These are phyloP conservation scores for Calophaca sinica DNA, from an alignment of 306 rosid genomes.

Conservation along the genomic window DNA sequence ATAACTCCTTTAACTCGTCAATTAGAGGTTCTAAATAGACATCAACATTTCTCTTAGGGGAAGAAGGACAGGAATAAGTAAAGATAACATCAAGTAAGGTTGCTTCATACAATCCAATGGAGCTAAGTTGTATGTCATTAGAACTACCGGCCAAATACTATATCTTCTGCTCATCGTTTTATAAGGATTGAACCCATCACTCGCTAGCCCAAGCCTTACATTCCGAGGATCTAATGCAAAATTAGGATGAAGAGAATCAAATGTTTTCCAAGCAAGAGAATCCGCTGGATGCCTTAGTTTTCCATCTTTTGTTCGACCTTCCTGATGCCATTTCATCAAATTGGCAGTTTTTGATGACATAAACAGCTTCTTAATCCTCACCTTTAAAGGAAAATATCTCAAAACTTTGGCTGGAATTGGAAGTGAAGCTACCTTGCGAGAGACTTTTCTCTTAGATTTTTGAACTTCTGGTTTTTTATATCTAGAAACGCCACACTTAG, in stretches of 20 bases:
- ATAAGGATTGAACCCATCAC: too few relatives aligned
- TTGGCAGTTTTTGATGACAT: slow-evolving; percentile 2
- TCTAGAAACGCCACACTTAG: not conserved
- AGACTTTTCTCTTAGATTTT: not conserved
- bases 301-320: too few relatives aligned
- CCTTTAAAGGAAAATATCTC: slow-evolving; percentile 7
- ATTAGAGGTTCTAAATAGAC: not conserved
- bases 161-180: too few relatives aligned
- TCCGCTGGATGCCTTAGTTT: too few relatives aligned
- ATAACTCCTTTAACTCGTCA: not conserved
- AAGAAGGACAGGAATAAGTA: slow-evolving; percentile 1
- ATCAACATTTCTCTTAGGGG: not conserved
- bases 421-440: not conserved
- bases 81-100: slow-evolving; percentile 5
- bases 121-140: not conserved
- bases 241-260: too few relatives aligned
- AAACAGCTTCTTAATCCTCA: not conserved
- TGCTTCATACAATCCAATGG: slow-evolving; percentile 5
- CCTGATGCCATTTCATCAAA: too few relatives aligned
- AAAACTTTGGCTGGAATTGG: slow-evolving; percentile 1
- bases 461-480: not conserved
- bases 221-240: too few relatives aligned
- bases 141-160: too few relatives aligned
- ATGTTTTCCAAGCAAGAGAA: too few relatives aligned
- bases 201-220: too few relatives aligned